Evolutionary conservation across 2,329 filamentous ascomycete species (phyloP).

Genomic region (Xylaria polymorpha): DNA sequence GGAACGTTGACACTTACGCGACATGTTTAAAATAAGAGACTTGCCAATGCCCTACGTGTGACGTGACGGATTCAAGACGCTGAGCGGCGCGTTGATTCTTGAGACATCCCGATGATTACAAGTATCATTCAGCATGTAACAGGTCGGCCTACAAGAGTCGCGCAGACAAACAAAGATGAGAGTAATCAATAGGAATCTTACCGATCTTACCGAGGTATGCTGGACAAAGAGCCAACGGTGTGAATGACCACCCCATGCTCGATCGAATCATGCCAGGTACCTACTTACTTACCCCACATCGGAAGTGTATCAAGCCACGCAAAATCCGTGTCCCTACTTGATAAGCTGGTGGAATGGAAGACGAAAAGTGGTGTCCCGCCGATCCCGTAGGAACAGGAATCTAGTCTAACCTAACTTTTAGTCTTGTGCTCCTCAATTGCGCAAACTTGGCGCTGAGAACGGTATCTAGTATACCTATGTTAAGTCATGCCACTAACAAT

Average conservation of each 20-base stretch:
- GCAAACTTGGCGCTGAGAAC: not conserved
- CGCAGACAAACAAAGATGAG: not conserved
- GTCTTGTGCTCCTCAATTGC: not conserved
- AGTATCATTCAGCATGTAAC: too few relatives aligned
- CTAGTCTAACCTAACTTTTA: not conserved
- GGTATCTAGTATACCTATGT: not conserved
- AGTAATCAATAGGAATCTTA: constrained; percentile 4
- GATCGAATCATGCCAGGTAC: not conserved
- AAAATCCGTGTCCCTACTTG: not conserved
- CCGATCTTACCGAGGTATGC: constrained; percentile 15
- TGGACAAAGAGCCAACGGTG: not conserved
- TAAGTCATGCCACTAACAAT: not conserved
- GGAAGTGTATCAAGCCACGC: not conserved
- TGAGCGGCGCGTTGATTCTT: not conserved
- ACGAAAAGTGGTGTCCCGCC: not conserved
- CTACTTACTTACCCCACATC: constrained; percentile 2
- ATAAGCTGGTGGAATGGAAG: not conserved
- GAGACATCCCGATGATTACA: too few relatives aligned
- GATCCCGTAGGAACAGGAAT: not conserved
- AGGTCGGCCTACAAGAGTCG: not conserved
- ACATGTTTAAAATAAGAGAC: constrained; percentile 16
- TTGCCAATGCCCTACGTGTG: not conserved
- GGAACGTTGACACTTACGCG: constrained; percentile 24
- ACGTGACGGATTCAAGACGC: not conserved
- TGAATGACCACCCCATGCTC: not conserved